Base-by-base conservation (phyloP, 108 stramenopile species). In the Nitzschia sp. region DNA sequence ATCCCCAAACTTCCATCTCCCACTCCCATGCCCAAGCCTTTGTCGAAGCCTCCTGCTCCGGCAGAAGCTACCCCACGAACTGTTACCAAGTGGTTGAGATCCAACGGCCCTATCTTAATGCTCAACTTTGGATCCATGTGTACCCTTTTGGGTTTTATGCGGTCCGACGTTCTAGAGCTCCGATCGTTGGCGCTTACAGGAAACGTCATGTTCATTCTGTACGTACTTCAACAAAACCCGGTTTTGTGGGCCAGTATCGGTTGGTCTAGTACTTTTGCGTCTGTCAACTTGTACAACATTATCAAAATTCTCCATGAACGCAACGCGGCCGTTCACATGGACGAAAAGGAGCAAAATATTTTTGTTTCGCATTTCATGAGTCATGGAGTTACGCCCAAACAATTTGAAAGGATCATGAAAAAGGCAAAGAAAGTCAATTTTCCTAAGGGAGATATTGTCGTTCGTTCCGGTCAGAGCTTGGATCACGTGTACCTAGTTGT, bases 161-260 rank as follows among this genome's bases (percentile, higher is more conserved):
- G 92, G 58, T 71, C 87, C 3, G 90, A 91, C 65, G 80, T 91
- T n/a, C 51, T 93, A n/a, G 92, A 93, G 56, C 77, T 93, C n/a
- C 82, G 92, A 39, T 40, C 70, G 3, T 66, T 87, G 10, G 64
- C 83, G 6, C 62, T 89, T 40, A 79, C 80, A 19, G 92, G 92
- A 17, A 73, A 67, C 10, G 22, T 77, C 7, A 70, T 75, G 42
- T 84, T 73, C 53, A 69, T 87, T 0, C 22, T 74, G 24, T 92
- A 86, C 54, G 52, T 72, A 7, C 37, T 84, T 19, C 21, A 62
- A 10, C 81, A 85, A 63, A 64, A 69, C 1, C 63, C 53, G 15
- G 58, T 76, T 62, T 41, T 76, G 20, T 76, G 75, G 75, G 55
- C 69, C 3, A 53, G 42, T 40, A 57, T 90, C 21, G 38, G 63